Base-by-base conservation (phyloP, 139 green algal genomes). In the Chlamydomonas sp. region DNA sequence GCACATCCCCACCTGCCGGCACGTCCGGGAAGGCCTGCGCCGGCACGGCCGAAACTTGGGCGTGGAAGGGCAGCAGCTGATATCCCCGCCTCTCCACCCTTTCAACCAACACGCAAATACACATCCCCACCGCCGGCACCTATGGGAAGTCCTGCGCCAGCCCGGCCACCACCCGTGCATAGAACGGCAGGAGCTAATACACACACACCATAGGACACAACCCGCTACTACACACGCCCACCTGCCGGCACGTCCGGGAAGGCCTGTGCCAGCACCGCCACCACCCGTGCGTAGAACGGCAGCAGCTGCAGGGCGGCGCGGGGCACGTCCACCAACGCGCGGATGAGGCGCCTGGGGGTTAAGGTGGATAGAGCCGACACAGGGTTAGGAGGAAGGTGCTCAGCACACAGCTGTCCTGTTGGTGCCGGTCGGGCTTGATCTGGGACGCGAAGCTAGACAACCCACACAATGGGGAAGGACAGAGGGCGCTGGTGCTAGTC, bases 21-120 rank as follows among this genome's bases (percentile, higher is more conserved):
- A 99, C 91, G 62, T 99, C 96, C 9, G 96, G 96, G 78, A 98
- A 98, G 2, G 96, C 93, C 76, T 93, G 91, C 0, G 85, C 90
- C 63, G 99, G 91, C 1, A 93, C 96, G 63, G 97, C 97, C 5
- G 92, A 83, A 14, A 99, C 91, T 14, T 97, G 92, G 1, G 94
- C 91, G 76, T 95, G 97, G 92, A 95, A 97, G 17, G 95, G 97
- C 84, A 99, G 89, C 80, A 99, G 92, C 88, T 97, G 31, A 49
- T 49, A 49, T 49, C 31, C 31, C 31, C 31, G 31, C 31, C 31
- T 49, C 31, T 49, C 31, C 31, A 49, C 31, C 31, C 31, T 49
- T 49, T 49, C 31, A 49, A 49, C 31, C 31, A 49, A 49, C 31
- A 49, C 31, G 31, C 31, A 49, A 49, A 49, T 49, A 49, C 31